Conservation (phyloP, 2,329 filamentous ascomycete genomes). For the Paecilomyces niveus region DNA sequence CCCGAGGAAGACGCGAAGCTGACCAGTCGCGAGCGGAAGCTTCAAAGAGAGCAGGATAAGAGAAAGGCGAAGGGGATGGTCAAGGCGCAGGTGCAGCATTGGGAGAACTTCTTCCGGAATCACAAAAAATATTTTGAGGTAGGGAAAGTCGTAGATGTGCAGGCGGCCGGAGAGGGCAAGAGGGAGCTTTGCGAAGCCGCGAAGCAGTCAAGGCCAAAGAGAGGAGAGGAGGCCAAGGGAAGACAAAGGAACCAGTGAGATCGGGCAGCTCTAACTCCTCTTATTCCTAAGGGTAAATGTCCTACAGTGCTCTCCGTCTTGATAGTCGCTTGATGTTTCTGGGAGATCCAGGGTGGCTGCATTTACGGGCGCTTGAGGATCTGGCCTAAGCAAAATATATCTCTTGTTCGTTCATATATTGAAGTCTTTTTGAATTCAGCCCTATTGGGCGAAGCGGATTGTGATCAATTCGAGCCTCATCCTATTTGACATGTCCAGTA, state of each 20-base stretch:
- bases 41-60: slow-evolving; percentile 55
- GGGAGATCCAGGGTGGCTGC: background rate
- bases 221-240: slow-evolving; percentile 23
- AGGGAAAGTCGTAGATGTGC: slow-evolving; percentile 56
- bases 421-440: background rate
- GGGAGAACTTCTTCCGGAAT: slow-evolving; percentile 75
- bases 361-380: background rate
- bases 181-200: slow-evolving; percentile 65
- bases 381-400: background rate
- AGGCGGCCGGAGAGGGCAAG: slow-evolving; percentile 37
- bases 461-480: slow-evolving; percentile 11
- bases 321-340: background rate
- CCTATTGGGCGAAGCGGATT: background rate
- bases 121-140: slow-evolving; percentile 76
- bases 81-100: slow-evolving; percentile 63
- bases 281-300: background rate
- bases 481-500: slow-evolving; percentile 26
- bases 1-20: slow-evolving; percentile 21
- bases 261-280: slow-evolving; percentile 1
- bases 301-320: background rate
- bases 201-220: slow-evolving; percentile 56
- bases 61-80: slow-evolving; percentile 59
- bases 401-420: background rate
- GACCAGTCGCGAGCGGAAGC: slow-evolving; percentile 38
- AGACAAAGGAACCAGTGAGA: slow-evolving; percentile 5